These are phyloP conservation scores for Curvularia verruculosa DNA, from an alignment of 2,329 filamentous ascomycete species.

Conservation along the genomic window DNA sequence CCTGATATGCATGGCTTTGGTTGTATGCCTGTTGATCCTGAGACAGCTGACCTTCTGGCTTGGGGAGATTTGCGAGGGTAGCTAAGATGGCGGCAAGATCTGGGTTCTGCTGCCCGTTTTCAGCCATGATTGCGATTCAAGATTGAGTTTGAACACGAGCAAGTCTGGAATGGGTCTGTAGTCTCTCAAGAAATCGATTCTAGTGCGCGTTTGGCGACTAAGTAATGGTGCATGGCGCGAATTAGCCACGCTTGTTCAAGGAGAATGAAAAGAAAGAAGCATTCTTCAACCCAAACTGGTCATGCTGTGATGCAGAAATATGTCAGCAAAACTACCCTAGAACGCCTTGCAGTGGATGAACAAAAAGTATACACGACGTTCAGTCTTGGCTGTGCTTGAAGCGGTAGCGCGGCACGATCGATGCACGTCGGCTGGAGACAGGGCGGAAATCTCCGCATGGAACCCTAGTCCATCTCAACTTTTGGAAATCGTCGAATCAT, in stretches of 20 bases:
- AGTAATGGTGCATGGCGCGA: constrained; percentile 19
- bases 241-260: constrained; percentile 13
- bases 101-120: constrained; percentile 30
- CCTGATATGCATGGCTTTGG: constrained; percentile 9
- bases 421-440: constrained; percentile 18
- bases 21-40: constrained; percentile 18
- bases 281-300: background rate
- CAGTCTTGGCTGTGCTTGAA: background rate
- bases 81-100: constrained; percentile 45
- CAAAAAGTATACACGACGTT: background rate
- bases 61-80: constrained; percentile 42
- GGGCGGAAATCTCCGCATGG: constrained; percentile 41
- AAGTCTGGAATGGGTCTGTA: background rate
- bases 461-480: constrained; percentile 36
- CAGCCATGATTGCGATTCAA: constrained; percentile 38
- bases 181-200: constrained; percentile 1
- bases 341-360: background rate
- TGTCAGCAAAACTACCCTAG: background rate
- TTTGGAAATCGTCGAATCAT: constrained; percentile 41
- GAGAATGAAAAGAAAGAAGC: constrained; percentile 13
- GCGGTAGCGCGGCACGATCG: constrained; percentile 8
- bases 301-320: background rate
- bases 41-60: constrained; percentile 18
- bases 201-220: background rate
- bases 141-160: background rate